A percentile compares a stretch with the other conserved stretches of the same genome.
These are phyloP conservation scores for Glonium stellatum DNA, from an alignment of 495 filamentous ascomycete genomes.

Conservation along the genomic window DNA sequence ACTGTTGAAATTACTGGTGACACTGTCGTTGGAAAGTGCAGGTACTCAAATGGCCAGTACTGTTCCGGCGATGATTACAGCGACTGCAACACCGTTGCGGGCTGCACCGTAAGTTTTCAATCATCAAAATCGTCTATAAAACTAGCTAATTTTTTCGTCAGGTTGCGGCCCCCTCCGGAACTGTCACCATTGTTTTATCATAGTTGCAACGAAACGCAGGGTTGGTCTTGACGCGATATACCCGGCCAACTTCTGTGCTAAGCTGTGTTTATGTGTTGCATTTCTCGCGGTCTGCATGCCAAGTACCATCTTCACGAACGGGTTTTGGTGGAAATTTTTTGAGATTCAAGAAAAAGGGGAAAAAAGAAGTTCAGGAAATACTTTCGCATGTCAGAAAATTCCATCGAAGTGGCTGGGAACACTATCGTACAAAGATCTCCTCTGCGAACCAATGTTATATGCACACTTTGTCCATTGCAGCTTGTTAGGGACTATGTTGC, in stretches of 20 bases:
- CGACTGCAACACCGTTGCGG: constrained; percentile 22
- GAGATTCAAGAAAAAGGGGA: background rate
- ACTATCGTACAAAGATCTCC: constrained; percentile 3
- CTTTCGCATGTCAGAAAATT: constrained; percentile 4
- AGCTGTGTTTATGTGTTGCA: constrained; percentile 1
- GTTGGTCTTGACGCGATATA: constrained; percentile 5
- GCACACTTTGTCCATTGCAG: background rate
- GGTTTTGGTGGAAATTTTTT: background rate
- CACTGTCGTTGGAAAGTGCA: constrained; percentile 60
- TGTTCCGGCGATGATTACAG: constrained; percentile 39
- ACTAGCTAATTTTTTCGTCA: background rate
- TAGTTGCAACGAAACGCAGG: background rate
- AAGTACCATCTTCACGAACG: background rate
- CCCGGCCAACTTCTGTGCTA: background rate
- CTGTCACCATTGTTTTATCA: constrained; percentile 4
- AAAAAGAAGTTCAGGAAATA: background rate
- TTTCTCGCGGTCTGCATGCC: background rate
- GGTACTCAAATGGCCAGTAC: constrained; percentile 60
- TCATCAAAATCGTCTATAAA: background rate
- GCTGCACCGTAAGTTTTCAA: constrained; percentile 34
- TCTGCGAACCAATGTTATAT: background rate
- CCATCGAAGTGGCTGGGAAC: background rate
- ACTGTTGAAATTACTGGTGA: constrained; percentile 62
- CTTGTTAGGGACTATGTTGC: background rate
- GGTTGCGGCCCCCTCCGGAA: background rate